These are phyloP conservation scores for Vickermania ingenoplastis DNA, from an alignment of 208 protist species.

Conservation along the genomic window DNA sequence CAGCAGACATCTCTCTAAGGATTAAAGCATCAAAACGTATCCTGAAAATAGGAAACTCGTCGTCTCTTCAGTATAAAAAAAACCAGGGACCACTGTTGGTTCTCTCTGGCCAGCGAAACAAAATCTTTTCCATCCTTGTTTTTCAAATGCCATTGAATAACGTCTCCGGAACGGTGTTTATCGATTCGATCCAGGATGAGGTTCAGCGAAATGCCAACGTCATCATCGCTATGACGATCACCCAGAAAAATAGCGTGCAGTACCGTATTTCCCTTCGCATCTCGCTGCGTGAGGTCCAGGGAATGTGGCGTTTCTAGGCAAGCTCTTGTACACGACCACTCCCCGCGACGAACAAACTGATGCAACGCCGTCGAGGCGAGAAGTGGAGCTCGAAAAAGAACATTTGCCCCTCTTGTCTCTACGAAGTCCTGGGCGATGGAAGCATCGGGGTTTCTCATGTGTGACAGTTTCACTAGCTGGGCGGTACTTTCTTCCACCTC, in stretches of 20 bases:
- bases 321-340: not conserved
- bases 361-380: not conserved
- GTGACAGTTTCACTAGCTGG: not conserved
- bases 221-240: not conserved
- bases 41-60: not conserved
- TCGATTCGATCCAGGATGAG: not conserved
- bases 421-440: not conserved
- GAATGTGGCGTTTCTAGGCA: not conserved
- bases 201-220: not conserved
- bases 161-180: not conserved
- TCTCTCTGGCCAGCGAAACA: not conserved
- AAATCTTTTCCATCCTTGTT: not conserved
- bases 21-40: not conserved
- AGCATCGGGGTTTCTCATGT: not conserved
- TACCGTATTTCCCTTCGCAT: not conserved
- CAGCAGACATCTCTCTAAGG: not conserved
- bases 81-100: not conserved
- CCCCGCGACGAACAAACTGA: too few species aligned
- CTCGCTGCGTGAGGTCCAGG: not conserved
- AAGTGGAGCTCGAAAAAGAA: not conserved
- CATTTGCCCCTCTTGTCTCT: not conserved
- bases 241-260: not conserved
- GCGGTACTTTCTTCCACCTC: not conserved
- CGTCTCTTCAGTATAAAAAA: not conserved
- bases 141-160: not conserved